Evolutionary conservation across 768 basidiomycete genomes (phyloP).

Genomic region (Panaeolus cyanescens): DNA sequence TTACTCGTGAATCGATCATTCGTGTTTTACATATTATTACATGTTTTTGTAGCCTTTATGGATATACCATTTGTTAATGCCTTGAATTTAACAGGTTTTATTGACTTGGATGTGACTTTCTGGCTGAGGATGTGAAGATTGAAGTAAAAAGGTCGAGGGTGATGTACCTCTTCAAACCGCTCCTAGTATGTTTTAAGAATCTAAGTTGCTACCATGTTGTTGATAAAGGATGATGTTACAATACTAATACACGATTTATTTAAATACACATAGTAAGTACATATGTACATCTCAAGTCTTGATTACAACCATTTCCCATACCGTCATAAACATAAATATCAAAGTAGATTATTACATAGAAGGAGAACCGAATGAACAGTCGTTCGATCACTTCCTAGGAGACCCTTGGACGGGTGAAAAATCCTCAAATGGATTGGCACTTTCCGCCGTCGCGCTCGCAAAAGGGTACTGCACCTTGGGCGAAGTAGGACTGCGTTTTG

Average conservation of each 20-base stretch:
- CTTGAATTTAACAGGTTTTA: too few relatives aligned
- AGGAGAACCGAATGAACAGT: background rate
- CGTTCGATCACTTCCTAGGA: background rate
- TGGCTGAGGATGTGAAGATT: too few relatives aligned
- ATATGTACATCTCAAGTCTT: background rate
- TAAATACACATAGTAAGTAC: background rate
- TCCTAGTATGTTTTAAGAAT: too few relatives aligned
- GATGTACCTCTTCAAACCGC: too few relatives aligned
- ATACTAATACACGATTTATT: background rate
- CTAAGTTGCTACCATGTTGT: too few relatives aligned
- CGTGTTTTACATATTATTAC: background rate
- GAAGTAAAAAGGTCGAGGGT: too few relatives aligned
- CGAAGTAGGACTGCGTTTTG: background rate
- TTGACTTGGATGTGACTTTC: too few relatives aligned
- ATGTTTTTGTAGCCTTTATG: background rate
- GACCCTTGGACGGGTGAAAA: background rate
- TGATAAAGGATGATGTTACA: background rate
- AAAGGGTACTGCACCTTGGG: background rate
- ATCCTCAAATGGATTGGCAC: background rate
- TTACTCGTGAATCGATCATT: slow-evolving; percentile 1
- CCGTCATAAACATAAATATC: background rate
- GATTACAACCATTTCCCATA: background rate
- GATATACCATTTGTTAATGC: too few relatives aligned
- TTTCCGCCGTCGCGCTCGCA: background rate
- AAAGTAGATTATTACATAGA: background rate